Conservation (phyloP, 73 alveolate genomes). For the Tetrahymena elliotti region DNA sequence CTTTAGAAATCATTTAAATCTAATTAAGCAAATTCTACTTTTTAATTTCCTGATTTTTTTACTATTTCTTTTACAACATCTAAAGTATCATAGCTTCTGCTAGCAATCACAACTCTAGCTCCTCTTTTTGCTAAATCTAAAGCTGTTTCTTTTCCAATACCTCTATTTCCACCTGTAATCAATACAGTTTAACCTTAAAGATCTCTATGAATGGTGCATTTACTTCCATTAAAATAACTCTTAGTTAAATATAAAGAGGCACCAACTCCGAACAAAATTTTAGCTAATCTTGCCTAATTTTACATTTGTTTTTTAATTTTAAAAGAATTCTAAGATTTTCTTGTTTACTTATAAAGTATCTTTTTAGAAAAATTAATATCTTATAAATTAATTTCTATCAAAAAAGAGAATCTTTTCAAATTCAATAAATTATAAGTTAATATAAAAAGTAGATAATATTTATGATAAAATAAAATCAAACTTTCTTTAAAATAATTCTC, state of each 20-base stretch:
- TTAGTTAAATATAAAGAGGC: not conserved
- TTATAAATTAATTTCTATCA: not conserved
- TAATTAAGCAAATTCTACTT: conserved; percentile 22
- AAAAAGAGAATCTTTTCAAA: not conserved
- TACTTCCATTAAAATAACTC: not conserved
- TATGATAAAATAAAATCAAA: no score
- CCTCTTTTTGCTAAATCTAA: conserved; percentile 33
- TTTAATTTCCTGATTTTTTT: conserved; percentile 16
- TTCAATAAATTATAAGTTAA: no score
- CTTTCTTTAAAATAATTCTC: no score
- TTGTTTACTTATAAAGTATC: not conserved
- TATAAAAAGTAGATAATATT: no score
- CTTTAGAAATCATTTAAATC: conserved; percentile 48
- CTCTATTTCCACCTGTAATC: conserved; percentile 51
- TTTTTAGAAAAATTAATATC: not conserved
- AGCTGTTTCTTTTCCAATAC: conserved; percentile 47
- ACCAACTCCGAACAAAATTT: not conserved
- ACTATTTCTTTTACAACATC: conserved; percentile 11
- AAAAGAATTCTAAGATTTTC: no score
- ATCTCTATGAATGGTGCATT: not conserved
- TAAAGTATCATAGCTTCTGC: conserved; percentile 39
- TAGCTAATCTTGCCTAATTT: not conserved
- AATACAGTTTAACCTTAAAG: conserved; percentile 25
- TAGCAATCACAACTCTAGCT: conserved; percentile 35
- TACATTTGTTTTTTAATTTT: not conserved